Percentiles rank a stretch among this genome's conserved stretches.
Evolutionary conservation across 2,329 filamentous ascomycete species (phyloP).

Genomic region (Malbranchea cinnamomea): DNA sequence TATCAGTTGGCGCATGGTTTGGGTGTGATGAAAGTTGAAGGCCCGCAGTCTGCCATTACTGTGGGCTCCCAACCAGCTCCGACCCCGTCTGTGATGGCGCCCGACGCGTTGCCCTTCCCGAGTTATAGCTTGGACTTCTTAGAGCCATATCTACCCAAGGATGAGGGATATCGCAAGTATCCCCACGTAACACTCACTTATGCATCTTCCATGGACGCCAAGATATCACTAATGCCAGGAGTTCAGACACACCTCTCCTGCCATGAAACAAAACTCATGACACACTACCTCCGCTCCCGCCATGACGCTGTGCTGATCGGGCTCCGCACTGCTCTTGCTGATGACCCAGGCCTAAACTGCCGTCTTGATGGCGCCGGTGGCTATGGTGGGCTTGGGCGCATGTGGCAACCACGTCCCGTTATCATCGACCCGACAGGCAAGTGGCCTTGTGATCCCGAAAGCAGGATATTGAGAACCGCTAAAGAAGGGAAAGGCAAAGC

Average conservation of each 20-base stretch:
- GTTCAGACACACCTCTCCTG: conserved; percentile 74
- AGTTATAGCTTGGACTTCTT: conserved; percentile 31
- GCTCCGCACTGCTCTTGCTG: conserved; percentile 66
- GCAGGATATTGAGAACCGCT: conserved; percentile 53
- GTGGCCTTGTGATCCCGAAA: conserved; percentile 48
- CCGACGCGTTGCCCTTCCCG: conserved; percentile 32
- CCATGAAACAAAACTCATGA: conserved; percentile 76
- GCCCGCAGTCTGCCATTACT: conserved; percentile 4
- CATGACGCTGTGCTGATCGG: conserved; percentile 81
- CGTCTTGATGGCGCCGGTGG: conserved; percentile 49
- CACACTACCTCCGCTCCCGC: conserved; percentile 71
- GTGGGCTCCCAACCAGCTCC: neutral
- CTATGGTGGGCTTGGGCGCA: conserved; percentile 37
- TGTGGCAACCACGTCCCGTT: conserved; percentile 61
- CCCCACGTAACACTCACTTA: conserved; percentile 69
- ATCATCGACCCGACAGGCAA: conserved; percentile 66
- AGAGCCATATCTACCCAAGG: conserved; percentile 35
- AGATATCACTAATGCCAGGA: conserved; percentile 60
- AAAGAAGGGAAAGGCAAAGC: conserved; percentile 51
- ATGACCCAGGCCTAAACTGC: conserved; percentile 76
- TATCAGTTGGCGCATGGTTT: conserved; percentile 30
- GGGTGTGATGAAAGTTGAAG: conserved; percentile 24
- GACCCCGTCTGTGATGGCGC: conserved; percentile 12
- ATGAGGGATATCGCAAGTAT: conserved; percentile 17
- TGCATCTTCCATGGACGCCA: conserved; percentile 76